These are phyloP conservation scores for Linanthus parryae DNA, from an alignment of 148 eudicot species.

Conservation along the genomic window DNA sequence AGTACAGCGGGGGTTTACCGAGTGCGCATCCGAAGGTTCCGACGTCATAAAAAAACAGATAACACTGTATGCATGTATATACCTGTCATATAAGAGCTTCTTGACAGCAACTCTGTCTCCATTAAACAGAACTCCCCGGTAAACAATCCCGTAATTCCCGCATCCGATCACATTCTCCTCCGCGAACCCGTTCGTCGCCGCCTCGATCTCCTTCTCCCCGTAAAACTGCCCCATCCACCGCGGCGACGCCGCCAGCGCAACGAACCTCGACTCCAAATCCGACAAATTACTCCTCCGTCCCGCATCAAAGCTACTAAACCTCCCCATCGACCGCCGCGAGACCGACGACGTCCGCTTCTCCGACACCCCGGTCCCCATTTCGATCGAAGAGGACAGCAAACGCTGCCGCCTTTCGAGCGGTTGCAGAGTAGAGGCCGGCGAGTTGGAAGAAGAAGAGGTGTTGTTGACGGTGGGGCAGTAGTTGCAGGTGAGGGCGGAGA, in stretches of 20 bases:
- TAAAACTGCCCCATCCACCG: constrained; percentile 6
- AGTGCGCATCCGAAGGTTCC: no score
- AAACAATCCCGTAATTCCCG: constrained; percentile 33
- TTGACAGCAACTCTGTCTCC: constrained; percentile 30
- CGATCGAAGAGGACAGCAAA: constrained; percentile 18
- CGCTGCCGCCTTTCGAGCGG: no score
- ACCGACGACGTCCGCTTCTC: background rate
- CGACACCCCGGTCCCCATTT: constrained; percentile 1
- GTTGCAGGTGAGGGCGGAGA: background rate
- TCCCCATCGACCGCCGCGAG: background rate
- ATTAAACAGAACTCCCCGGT: constrained; percentile 29
- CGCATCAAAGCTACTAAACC: background rate
- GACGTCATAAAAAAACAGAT: no score
- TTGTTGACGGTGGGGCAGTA: no score
- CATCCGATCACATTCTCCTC: constrained; percentile 27
- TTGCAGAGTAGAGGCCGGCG: no score
- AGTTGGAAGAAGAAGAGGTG: background rate
- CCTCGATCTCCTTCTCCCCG: constrained; percentile 17
- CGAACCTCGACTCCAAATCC: background rate
- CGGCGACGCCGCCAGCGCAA: background rate
- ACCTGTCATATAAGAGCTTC: constrained; percentile 24
- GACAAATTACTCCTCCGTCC: background rate
- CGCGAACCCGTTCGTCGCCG: constrained; percentile 30
- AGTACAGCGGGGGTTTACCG: no score
- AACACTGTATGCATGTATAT: no score